Conservation (phyloP, 2,329 filamentous ascomycete species). For the Hypoxylon sp. region DNA sequence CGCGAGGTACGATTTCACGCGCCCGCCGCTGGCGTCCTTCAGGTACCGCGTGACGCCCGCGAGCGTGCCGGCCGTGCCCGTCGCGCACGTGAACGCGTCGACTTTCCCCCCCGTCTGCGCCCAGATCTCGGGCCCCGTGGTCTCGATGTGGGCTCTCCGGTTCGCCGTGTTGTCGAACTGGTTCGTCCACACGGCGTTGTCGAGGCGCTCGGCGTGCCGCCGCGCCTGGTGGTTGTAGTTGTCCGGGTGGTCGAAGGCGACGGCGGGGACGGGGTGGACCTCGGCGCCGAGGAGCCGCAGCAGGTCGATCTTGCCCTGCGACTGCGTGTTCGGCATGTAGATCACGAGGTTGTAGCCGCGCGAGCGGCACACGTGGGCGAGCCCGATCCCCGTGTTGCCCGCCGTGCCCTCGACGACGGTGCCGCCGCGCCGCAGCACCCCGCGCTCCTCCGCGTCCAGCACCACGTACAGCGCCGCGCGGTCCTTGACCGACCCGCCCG, state of each 20-base stretch:
- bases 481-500: constrained; percentile 96
- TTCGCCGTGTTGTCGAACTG: constrained; percentile 99
- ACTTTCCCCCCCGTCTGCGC: constrained; percentile 86
- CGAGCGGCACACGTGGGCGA: constrained; percentile 94
- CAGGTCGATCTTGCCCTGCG: constrained; percentile 96
- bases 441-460: constrained; percentile 90
- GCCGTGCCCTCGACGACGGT: constrained; percentile 98
- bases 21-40: constrained; percentile 83
- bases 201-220: constrained; percentile 85
- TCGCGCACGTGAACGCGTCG: constrained; percentile 95
- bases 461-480: constrained; percentile 95
- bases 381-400: constrained; percentile 97
- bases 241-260: constrained; percentile 92
- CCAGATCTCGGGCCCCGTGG: constrained; percentile 98
- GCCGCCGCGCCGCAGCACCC: constrained; percentile 85
- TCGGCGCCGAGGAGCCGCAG: constrained; percentile 92
- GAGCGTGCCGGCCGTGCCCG: constrained; percentile 91
- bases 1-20: constrained; percentile 89
- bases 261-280: constrained; percentile 95
- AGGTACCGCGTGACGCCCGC: constrained; percentile 90
- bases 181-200: constrained; percentile 91
- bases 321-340: constrained; percentile 99
- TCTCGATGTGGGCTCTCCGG: constrained; percentile 93
- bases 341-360: constrained; percentile 96
- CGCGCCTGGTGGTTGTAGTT: constrained; percentile 99